Evolutionary conservation across 2,329 filamentous ascomycete genomes (phyloP).

Genomic region (Xylaria sp.): DNA sequence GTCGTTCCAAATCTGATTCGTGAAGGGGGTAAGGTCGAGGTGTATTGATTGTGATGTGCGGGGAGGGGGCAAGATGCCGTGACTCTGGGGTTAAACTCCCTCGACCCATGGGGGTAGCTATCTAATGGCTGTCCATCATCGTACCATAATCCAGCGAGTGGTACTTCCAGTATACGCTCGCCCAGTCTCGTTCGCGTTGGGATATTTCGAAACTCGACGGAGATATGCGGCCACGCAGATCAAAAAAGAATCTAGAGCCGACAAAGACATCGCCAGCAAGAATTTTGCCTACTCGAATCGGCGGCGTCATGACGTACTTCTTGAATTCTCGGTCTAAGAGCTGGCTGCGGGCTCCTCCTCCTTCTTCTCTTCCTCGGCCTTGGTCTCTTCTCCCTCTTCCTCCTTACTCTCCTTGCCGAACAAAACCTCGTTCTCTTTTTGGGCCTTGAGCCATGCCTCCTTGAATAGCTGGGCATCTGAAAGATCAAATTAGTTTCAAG

Average conservation of each 20-base stretch:
- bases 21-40: conserved; percentile 25
- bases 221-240: conserved; percentile 1
- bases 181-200: conserved; percentile 25
- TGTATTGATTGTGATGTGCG: conserved; percentile 39
- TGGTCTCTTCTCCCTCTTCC: conserved; percentile 30
- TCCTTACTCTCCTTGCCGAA: conserved; percentile 58
- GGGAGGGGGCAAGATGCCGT: conserved; percentile 38
- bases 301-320: conserved; percentile 1
- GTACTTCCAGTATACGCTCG: conserved; percentile 20
- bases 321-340: conserved; percentile 20
- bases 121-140: conserved; percentile 28
- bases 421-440: conserved; percentile 91
- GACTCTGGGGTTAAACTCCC: conserved; percentile 33
- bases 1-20: conserved; percentile 13
- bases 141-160: conserved; percentile 33
- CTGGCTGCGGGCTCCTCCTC: conserved; percentile 34
- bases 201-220: conserved; percentile 20
- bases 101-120: conserved; percentile 31
- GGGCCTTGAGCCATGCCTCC: conserved; percentile 95
- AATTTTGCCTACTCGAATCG: neutral
- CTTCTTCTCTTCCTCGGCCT: conserved; percentile 39
- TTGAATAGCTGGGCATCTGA: conserved; percentile 96
- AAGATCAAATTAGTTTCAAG: conserved; percentile 37
- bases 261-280: conserved; percentile 5
- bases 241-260: conserved; percentile 12